These are phyloP conservation scores for Acacia concinna DNA, from an alignment of 331 rosid genomes.

Conservation along the genomic window DNA sequence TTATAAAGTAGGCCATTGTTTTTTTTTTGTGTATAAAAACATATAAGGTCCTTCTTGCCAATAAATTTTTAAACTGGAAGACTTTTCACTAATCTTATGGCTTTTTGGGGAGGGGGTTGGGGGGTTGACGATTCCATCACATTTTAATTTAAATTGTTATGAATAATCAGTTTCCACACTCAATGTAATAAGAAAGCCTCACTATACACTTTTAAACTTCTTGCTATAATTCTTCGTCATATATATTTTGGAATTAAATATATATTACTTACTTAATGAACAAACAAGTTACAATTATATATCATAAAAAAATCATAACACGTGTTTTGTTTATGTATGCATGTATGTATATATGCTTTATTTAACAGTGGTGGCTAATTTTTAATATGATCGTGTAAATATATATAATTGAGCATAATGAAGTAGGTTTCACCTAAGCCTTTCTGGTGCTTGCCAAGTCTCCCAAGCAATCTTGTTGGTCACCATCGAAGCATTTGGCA, in stretches of 20 bases:
- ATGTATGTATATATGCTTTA: not conserved
- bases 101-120: too few relatives aligned
- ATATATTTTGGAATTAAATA: not conserved
- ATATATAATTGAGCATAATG: not conserved
- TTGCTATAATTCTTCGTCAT: not conserved
- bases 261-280: not conserved
- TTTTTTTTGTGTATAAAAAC: too few relatives aligned
- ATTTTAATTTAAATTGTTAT: too few relatives aligned
- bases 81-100: too few relatives aligned
- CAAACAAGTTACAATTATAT: not conserved
- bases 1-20: too few relatives aligned
- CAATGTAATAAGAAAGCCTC: not conserved
- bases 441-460: conserved; percentile 2
- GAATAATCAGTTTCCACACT: not conserved
- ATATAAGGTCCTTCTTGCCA: too few relatives aligned
- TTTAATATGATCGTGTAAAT: not conserved
- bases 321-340: not conserved
- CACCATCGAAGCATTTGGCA: not conserved
- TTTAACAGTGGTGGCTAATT: not conserved
- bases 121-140: too few relatives aligned
- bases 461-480: conserved; percentile 7
- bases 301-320: not conserved
- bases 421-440: not conserved
- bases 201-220: not conserved
- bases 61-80: too few relatives aligned